These are phyloP conservation scores for Hypoxylon rubiginosum DNA, from an alignment of 2,329 filamentous ascomycete species.

Conservation along the genomic window DNA sequence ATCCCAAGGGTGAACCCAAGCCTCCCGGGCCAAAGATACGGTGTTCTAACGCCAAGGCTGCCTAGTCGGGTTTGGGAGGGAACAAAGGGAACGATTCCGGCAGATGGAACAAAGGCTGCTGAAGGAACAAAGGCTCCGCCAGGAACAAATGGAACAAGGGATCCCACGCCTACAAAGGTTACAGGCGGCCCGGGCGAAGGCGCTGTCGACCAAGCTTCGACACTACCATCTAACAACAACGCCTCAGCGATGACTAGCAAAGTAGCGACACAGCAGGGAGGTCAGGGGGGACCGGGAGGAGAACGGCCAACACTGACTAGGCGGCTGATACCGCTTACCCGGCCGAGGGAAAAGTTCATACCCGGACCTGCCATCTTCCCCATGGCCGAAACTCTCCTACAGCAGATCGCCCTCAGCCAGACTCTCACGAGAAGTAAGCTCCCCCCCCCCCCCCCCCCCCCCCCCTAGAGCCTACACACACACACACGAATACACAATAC, in stretches of 20 bases:
- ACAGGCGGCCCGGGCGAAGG: neutral
- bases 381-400: conserved; percentile 56
- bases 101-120: conserved; percentile 10
- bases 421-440: conserved; percentile 48
- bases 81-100: neutral
- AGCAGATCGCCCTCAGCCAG: conserved; percentile 49
- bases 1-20: conserved; percentile 48
- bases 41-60: conserved; percentile 45
- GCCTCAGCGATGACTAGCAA: neutral
- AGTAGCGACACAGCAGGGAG: neutral
- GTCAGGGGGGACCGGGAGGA: neutral
- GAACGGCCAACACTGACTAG: neutral
- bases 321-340: conserved; percentile 37
- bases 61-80: conserved; percentile 23
- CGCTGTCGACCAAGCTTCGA: neutral
- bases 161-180: neutral
- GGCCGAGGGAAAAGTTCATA: conserved; percentile 43
- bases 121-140: conserved; percentile 13
- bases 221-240: neutral
- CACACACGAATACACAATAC: no score
- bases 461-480: neutral
- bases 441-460: neutral
- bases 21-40: conserved; percentile 45
- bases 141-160: conserved; percentile 19
- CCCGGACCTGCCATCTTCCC: conserved; percentile 53